phyloP scores from a whole-genome alignment of 2,329 filamentous ascomycete genomes.

The Neopestalotiopsis rosae region DNA sequence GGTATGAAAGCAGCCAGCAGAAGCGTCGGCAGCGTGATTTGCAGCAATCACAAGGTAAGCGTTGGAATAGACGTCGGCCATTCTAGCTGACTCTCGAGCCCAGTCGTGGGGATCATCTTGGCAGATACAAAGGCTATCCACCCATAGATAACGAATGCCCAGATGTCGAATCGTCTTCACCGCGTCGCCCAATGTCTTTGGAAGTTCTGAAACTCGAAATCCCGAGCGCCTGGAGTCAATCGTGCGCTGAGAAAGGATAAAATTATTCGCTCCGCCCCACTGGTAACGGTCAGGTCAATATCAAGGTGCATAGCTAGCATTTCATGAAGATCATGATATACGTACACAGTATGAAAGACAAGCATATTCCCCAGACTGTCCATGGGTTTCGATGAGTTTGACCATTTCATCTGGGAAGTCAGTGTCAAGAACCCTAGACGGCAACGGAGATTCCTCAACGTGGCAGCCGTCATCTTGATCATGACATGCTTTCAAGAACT shows the following conservation, averaged over 20 bases:
- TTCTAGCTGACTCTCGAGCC: constrained; percentile 22
- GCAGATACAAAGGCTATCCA: constrained; percentile 25
- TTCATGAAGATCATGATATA: neutral
- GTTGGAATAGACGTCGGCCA: constrained; percentile 23
- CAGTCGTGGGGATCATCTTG: constrained; percentile 23
- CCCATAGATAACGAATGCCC: constrained; percentile 21
- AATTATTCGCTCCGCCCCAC: neutral
- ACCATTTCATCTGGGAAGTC: constrained; percentile 17
- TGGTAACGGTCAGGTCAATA: neutral
- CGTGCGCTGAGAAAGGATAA: neutral
- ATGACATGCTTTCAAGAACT: neutral
- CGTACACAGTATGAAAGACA: constrained; percentile 25
- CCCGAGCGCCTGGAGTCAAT: constrained; percentile 1
- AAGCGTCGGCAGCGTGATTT: constrained; percentile 15
- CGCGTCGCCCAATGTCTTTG: constrained; percentile 16
- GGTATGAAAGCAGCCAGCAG: constrained; percentile 15
- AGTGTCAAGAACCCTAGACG: constrained; percentile 21
- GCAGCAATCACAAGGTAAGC: constrained; percentile 22
- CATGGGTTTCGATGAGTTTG: constrained; percentile 20
- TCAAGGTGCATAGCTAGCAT: neutral
- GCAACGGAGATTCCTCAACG: neutral
- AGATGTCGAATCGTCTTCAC: neutral
- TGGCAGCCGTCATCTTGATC: constrained; percentile 10
- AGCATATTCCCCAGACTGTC: constrained; percentile 20
- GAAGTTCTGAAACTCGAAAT: constrained; percentile 13